Evolutionary conservation across 2,329 filamentous ascomycete genomes (phyloP).

Genomic region (Geosmithia morbida): DNA sequence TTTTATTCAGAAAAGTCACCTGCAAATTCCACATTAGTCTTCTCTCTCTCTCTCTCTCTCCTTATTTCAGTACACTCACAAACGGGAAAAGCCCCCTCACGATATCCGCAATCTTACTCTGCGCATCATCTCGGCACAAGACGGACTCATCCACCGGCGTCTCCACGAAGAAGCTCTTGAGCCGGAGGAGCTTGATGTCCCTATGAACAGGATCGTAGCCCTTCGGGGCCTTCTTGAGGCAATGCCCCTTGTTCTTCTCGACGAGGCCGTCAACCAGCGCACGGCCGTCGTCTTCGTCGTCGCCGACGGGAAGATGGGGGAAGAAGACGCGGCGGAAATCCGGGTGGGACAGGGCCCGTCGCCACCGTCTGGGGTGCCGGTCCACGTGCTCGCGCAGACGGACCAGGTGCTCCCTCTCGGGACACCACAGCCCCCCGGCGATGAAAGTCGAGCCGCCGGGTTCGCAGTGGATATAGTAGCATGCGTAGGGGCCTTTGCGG

Average conservation of each 20-base stretch:
- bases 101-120: constrained; percentile 50
- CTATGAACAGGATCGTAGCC: constrained; percentile 61
- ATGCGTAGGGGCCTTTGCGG: constrained; percentile 74
- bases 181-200: constrained; percentile 67
- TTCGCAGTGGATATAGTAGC: constrained; percentile 77
- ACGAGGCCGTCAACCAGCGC: constrained; percentile 57
- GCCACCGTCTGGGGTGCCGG: constrained; percentile 54
- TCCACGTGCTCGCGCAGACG: constrained; percentile 64
- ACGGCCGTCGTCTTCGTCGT: constrained; percentile 21
- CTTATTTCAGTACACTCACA: constrained; percentile 38
- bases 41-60: too few relatives aligned
- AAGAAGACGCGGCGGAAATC: constrained; percentile 52
- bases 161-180: constrained; percentile 65
- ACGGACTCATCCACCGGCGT: constrained; percentile 52
- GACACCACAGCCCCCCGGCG: constrained; percentile 72
- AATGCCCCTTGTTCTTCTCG: constrained; percentile 53
- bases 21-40: constrained; percentile 13
- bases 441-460: constrained; percentile 54
- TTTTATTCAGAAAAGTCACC: constrained; percentile 57
- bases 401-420: constrained; percentile 50
- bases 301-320: constrained; percentile 18
- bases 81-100: constrained; percentile 61
- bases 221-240: constrained; percentile 77
- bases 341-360: constrained; percentile 47
- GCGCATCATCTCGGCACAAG: constrained; percentile 44